phyloP scores from a whole-genome alignment of 202 grass and related monocot genomes.

The Schoenoplectus triqueter region DNA sequence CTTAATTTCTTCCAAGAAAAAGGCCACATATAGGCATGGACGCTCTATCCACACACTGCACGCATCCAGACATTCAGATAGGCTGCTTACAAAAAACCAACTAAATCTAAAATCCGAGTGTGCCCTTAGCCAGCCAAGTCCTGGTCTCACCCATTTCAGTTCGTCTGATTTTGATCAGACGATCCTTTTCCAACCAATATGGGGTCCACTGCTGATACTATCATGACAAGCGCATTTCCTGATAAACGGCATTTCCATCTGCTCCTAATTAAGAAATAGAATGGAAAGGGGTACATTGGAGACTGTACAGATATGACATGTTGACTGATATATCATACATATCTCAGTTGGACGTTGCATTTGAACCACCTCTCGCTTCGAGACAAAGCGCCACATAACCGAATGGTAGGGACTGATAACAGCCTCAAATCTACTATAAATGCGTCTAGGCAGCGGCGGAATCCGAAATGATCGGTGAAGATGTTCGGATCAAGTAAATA shows the following conservation, averaged over 20 bases:
- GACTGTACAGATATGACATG: background rate
- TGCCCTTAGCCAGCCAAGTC: background rate
- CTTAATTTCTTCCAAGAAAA: too few species aligned
- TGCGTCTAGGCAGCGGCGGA: too few species aligned
- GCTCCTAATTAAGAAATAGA: background rate
- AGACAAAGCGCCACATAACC: constrained; percentile 26
- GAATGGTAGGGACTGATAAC: constrained; percentile 35
- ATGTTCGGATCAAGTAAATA: too few species aligned
- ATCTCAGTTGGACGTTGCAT: constrained; percentile 15
- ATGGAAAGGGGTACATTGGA: background rate
- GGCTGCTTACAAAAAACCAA: background rate
- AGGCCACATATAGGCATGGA: background rate
- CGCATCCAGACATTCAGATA: background rate
- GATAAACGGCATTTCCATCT: background rate
- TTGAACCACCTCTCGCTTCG: constrained; percentile 15
- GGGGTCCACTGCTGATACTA: background rate
- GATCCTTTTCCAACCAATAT: background rate
- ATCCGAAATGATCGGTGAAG: too few species aligned
- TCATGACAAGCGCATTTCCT: background rate
- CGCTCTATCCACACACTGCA: background rate
- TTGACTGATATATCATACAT: background rate
- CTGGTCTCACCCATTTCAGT: background rate
- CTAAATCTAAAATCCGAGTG: background rate
- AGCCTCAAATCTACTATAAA: background rate
- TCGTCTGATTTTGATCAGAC: constrained; percentile 13